Percentiles rank a stretch among this genome's conserved stretches.
Evolutionary conservation across 73 alveolate species (phyloP).

Genomic region (Paramecium caudatum): DNA sequence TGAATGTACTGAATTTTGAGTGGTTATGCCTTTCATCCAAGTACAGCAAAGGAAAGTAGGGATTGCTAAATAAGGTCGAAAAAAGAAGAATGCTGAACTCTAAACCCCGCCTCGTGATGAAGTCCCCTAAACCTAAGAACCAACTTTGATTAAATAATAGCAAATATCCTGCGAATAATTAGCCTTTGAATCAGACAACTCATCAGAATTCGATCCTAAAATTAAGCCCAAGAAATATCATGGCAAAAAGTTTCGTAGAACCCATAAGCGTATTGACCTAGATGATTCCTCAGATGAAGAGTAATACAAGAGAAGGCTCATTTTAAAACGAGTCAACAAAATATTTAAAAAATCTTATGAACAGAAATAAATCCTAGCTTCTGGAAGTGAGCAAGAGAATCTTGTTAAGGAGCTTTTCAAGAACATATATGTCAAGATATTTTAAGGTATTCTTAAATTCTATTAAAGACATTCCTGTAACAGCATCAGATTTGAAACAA

Average conservation of each 20-base stretch:
- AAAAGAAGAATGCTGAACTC: slow-evolving; percentile 55
- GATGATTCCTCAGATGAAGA: slow-evolving; percentile 60
- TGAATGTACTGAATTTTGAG: background rate
- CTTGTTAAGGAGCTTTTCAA: slow-evolving; percentile 35
- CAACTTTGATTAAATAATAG: slow-evolving; percentile 44
- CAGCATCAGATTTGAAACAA: slow-evolving; percentile 16
- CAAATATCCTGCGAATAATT: slow-evolving; percentile 47
- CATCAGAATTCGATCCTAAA: slow-evolving; percentile 65
- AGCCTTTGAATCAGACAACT: slow-evolving; percentile 56
- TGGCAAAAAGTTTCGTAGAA: slow-evolving; percentile 32
- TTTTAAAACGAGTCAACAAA: slow-evolving; percentile 52
- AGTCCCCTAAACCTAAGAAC: slow-evolving; percentile 14
- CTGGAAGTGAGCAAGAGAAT: slow-evolving; percentile 57
- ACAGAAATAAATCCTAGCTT: background rate
- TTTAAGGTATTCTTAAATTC: background rate
- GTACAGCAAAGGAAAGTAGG: background rate
- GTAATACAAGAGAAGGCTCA: slow-evolving; percentile 15
- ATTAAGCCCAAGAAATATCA: slow-evolving; percentile 11
- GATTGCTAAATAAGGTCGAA: background rate
- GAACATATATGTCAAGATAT: slow-evolving; percentile 42
- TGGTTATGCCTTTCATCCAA: background rate
- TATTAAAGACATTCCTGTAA: slow-evolving; percentile 20
- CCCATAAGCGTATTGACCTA: background rate
- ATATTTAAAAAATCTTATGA: slow-evolving; percentile 63
- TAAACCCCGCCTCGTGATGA: slow-evolving; percentile 31